A percentile compares a stretch with the other conserved stretches of the same genome.
Conservation (phyloP, 192 early-diverging fungal species). For the Phlyctochytrium planicorne region DNA sequence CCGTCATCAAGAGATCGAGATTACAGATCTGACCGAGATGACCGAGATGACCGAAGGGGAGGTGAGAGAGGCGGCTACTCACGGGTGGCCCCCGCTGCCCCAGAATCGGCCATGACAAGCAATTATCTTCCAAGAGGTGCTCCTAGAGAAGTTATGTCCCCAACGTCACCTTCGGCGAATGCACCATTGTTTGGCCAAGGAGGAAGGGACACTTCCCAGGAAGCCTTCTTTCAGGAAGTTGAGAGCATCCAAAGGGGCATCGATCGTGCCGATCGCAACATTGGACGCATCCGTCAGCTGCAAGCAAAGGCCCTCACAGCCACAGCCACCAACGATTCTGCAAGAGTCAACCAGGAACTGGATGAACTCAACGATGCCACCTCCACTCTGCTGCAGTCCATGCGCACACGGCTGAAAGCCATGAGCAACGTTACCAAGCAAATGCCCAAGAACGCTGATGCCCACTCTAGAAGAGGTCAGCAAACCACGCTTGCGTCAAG, state of each 20-base stretch:
- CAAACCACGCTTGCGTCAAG: slow-evolving; percentile 38
- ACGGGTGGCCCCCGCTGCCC: background rate
- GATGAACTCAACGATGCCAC: background rate
- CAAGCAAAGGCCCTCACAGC: background rate
- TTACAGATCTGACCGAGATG: too few species aligned
- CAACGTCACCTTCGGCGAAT: background rate
- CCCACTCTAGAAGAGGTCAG: slow-evolving; percentile 35
- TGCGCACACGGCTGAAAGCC: background rate
- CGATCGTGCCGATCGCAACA: background rate
- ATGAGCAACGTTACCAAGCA: background rate
- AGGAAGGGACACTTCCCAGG: background rate
- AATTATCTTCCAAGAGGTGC: background rate
- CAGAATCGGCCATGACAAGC: background rate
- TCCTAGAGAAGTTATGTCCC: background rate
- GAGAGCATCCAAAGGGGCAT: slow-evolving; percentile 5
- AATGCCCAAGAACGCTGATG: slow-evolving; percentile 13
- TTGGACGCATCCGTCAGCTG: background rate
- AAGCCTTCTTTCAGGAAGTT: background rate
- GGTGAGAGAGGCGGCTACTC: background rate
- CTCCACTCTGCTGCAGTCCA: background rate
- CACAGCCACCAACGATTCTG: background rate
- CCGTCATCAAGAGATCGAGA: too few species aligned
- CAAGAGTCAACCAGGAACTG: background rate
- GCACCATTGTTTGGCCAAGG: too few species aligned
- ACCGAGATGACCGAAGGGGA: too few species aligned